Evolutionary conservation across 352 stramenopile species (phyloP), one percentile per base, ranked within the genome.

Genomic region (Globisporangium recalcitrans): DNA sequence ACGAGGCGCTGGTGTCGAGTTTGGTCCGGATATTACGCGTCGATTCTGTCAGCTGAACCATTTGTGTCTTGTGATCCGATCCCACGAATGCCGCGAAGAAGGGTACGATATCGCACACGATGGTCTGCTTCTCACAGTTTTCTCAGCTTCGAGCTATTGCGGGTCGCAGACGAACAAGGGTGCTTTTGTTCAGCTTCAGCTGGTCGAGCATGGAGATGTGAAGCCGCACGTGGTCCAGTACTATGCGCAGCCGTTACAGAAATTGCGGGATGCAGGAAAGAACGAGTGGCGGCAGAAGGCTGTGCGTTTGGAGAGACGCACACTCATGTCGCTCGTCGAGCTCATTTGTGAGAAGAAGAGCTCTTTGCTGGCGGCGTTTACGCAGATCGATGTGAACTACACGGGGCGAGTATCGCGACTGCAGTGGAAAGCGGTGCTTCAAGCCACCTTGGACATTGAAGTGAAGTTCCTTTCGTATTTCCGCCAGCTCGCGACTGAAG

Each of bases 191-290:
- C 77, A 88, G 59, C 58, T 92, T 11, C 69, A 89, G 36, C 57
- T 90, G 8, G 75, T 80, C 27, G 75, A 88, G 40, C 78, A 87
- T 54, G 75, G 77, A 11, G 80, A 95, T 47, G 69, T 98, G 14
- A 93, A 96, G 67, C 91, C 90, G 0, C 85, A 96, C 32, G 91
- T 98, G 5, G 88, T 97, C 16, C 91, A 98, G 68, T 97, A 94
- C 55, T 96, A 93, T 34, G 88, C 89, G 4, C 87, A 97, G 54
- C 77, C 85, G 16, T 64, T 97, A 14, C 78, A 97, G 53, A 88
- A 90, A 27, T 60, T 92, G 0, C 62, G 73, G 3, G 80, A 82
- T 31, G 79, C 78, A 8, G 79, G 79, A 2, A 78, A 75, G 58
- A 92, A 90, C 53, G 83, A 90, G 53, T 94, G 85, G 85, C 65